A percentile compares a stretch with the other conserved stretches of the same genome.
phyloP scores from a whole-genome alignment of 148 eudicot species.

The Beta vulgaris region DNA sequence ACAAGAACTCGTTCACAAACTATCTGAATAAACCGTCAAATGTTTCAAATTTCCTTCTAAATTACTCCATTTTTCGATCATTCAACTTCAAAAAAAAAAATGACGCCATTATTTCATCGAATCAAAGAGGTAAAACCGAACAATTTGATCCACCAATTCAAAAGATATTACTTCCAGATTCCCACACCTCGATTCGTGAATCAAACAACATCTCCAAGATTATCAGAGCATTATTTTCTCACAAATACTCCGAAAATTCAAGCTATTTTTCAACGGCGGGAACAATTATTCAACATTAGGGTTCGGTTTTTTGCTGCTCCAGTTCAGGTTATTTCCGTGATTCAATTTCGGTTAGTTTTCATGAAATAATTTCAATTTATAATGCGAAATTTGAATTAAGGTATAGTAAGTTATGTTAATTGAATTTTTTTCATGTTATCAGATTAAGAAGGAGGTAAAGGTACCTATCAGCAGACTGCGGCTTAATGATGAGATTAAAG shows the following conservation, averaged over 20 bases:
- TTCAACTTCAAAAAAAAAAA: background rate
- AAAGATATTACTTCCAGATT: constrained; percentile 36
- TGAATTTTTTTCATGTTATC: constrained; percentile 14
- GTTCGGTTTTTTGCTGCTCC: constrained; percentile 78
- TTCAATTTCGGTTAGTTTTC: constrained; percentile 7
- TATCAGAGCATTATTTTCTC: background rate
- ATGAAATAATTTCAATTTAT: background rate
- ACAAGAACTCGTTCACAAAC: too few species aligned
- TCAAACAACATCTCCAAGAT: constrained; percentile 15
- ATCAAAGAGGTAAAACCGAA: constrained; percentile 40
- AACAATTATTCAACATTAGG: constrained; percentile 23
- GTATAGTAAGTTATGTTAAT: background rate
- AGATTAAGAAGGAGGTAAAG: constrained; percentile 38
- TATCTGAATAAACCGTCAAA: too few species aligned
- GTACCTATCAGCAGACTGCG: constrained; percentile 37
- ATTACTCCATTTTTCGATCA: background rate
- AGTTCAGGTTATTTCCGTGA: constrained; percentile 45
- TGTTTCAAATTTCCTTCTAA: background rate
- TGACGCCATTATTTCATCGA: constrained; percentile 11
- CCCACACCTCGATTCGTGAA: constrained; percentile 25
- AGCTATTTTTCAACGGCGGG: constrained; percentile 5
- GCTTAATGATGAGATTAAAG: constrained; percentile 65
- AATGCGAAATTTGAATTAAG: background rate
- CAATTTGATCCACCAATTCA: constrained; percentile 30
- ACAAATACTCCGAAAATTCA: constrained; percentile 16